Evolutionary conservation across 2,329 filamentous ascomycete genomes (phyloP).

Genomic region (Aspergillus udagawae): DNA sequence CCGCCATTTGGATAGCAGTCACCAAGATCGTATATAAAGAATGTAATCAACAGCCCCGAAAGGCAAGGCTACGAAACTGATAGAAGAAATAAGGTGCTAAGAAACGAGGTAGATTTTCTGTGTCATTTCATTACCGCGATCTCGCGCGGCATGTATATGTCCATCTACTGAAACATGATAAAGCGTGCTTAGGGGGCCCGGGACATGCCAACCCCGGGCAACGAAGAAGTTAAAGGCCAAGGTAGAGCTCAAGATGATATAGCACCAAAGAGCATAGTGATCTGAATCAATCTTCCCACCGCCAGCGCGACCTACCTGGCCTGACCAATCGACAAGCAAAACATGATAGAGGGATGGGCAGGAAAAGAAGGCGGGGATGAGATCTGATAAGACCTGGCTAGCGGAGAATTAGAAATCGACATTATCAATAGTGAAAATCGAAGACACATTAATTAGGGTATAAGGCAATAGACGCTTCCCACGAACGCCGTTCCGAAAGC

Average conservation of each 20-base stretch:
- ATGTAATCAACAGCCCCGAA: neutral
- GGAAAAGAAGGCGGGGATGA: conserved; percentile 3
- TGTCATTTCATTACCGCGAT: conserved; percentile 21
- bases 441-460: conserved; percentile 29
- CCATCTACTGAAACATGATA: conserved; percentile 13
- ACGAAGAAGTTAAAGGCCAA: neutral
- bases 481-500: conserved; percentile 21
- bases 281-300: neutral
- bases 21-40: neutral
- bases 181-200: neutral
- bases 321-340: neutral
- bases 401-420: conserved; percentile 14
- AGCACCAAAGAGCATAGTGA: neutral
- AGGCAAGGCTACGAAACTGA: neutral
- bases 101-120: neutral
- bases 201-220: neutral
- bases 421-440: conserved; percentile 14
- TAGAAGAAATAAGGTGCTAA: neutral
- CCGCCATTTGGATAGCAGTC: too few relatives aligned
- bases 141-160: conserved; percentile 22
- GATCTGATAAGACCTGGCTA: conserved; percentile 9
- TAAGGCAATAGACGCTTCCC: conserved; percentile 30
- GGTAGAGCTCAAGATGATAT: neutral
- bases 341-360: neutral
- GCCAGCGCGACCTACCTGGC: neutral